Percentiles rank a stretch among this genome's conserved stretches.
Conservation (phyloP, 495 filamentous ascomycete genomes). For the Penicillium pulvis region DNA sequence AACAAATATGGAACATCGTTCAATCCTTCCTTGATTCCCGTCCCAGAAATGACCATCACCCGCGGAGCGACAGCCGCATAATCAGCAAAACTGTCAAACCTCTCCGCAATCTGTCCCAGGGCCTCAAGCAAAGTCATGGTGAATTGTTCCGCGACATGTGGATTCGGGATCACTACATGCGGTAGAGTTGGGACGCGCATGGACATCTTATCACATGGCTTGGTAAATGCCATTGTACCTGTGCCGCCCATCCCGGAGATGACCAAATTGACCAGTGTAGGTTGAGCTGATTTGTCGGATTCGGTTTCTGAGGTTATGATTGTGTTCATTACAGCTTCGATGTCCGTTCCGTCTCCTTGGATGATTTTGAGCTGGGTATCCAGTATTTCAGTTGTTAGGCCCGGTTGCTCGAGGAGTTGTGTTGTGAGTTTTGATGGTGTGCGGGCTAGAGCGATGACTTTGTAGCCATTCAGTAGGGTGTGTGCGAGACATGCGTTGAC, state of each 20-base stretch:
- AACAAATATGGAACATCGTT: slow-evolving; percentile 39
- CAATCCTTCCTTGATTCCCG: slow-evolving; percentile 28
- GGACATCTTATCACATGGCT: slow-evolving; percentile 17
- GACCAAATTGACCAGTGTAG: slow-evolving; percentile 32
- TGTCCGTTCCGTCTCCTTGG: slow-evolving; percentile 50
- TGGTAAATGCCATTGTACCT: slow-evolving; percentile 12
- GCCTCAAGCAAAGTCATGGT: slow-evolving; percentile 30
- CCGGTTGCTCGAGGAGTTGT: slow-evolving; percentile 34
- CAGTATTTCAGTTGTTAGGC: slow-evolving; percentile 33
- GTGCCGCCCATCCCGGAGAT: slow-evolving; percentile 51
- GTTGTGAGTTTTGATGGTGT: slow-evolving; percentile 58
- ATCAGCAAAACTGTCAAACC: slow-evolving; percentile 15
- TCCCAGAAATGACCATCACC: slow-evolving; percentile 29
- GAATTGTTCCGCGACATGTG: slow-evolving; percentile 30
- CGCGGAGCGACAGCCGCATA: slow-evolving; percentile 15
- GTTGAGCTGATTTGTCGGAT: not conserved
- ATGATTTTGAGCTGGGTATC: slow-evolving; percentile 42
- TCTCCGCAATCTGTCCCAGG: slow-evolving; percentile 24
- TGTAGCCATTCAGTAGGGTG: slow-evolving; percentile 49
- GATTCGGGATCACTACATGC: slow-evolving; percentile 24
- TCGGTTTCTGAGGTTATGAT: slow-evolving; percentile 20
- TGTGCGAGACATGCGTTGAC: slow-evolving; percentile 44
- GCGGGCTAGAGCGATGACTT: slow-evolving; percentile 51
- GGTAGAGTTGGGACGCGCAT: slow-evolving; percentile 19
- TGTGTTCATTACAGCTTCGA: slow-evolving; percentile 32